Evolutionary conservation across 2,329 filamentous ascomycete species (phyloP), one percentile per base, ranked within the genome.

Genomic region (Ophiostoma novo-ulmi): DNA sequence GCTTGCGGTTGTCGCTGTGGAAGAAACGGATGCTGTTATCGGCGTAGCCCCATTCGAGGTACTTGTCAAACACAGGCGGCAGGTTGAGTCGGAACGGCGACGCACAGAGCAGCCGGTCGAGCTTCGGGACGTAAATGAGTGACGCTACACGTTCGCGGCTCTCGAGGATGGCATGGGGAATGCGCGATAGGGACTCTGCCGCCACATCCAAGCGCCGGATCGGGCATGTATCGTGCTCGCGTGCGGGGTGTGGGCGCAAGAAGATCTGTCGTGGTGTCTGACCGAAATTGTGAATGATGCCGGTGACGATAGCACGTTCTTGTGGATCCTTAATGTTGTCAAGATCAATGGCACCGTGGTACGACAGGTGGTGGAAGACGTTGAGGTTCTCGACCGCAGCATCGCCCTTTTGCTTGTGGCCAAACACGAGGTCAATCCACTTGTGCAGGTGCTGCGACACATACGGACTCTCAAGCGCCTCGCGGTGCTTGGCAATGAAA

Each of bases 261-360:
- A 98, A 99, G 20, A 98, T 91, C 78, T 99, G 96, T 75, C 96
- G 91, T 1, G 96, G 95, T 1, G 96, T 99, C 79, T 99, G 95
- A 0, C 95, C 95, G 79, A 99, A 99, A 76, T 98, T 98, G 80
- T 99, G 94, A 75, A 99, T 98, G 75, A 97, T 97, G 44, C 93
- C 93, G 70, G 97, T 97, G 0, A 93, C 94, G 5, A 94, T 92
- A 7, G 93, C 84, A 63, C 93, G 87, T 79, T 98, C 94, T 70
- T 94, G 88, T 0, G 92, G 91, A 77, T 98, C 94, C 8, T 90
- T 88, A 72, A 99, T 98, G 69, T 89, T 89, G 78, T 99, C 95
- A 5, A 99, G 82, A 78, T 99, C 92, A 74, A 92, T 96, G 2
- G 94, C 93, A 7, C 95, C 96, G 73, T 94, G 91, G 77, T 99